phyloP scores from a whole-genome alignment of 1,284 basidiomycete genomes.

The Rhizoctonia solani region DNA sequence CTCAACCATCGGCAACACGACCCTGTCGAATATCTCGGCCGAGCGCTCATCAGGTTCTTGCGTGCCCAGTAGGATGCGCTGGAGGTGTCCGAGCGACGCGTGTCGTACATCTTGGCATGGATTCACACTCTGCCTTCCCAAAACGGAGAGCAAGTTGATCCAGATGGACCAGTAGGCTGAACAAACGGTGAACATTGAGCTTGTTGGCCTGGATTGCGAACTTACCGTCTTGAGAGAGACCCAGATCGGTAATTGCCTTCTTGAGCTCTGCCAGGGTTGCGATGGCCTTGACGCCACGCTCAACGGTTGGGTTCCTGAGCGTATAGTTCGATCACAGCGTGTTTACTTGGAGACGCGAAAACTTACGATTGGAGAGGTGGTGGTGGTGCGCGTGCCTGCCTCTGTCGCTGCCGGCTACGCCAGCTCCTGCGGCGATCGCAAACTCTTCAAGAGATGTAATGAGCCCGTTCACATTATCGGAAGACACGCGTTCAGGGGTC shows the following conservation, averaged over 20 bases:
- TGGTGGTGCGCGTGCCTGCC: slow-evolving; percentile 41
- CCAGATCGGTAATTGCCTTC: slow-evolving; percentile 61
- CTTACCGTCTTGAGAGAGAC: slow-evolving; percentile 57
- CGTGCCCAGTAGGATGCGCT: slow-evolving; percentile 84
- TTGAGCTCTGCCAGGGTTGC: slow-evolving; percentile 78
- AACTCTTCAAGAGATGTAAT: slow-evolving; percentile 87
- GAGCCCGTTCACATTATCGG: slow-evolving; percentile 84
- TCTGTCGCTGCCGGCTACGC: slow-evolving; percentile 58
- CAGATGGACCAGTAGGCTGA: slow-evolving; percentile 82
- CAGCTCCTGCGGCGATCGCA: slow-evolving; percentile 69
- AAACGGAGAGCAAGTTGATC: slow-evolving; percentile 76
- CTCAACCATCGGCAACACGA: slow-evolving; percentile 91
- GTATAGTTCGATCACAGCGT: slow-evolving; percentile 48
- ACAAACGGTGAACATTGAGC: slow-evolving; percentile 38
- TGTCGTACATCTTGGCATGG: slow-evolving; percentile 85
- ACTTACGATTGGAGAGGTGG: slow-evolving; percentile 44
- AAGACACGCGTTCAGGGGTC: slow-evolving; percentile 64
- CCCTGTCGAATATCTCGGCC: slow-evolving; percentile 77
- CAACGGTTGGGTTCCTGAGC: slow-evolving; percentile 70
- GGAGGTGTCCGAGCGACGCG: slow-evolving; percentile 80
- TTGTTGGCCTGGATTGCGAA: slow-evolving; percentile 39
- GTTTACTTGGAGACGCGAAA: slow-evolving; percentile 41
- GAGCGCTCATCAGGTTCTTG: slow-evolving; percentile 62
- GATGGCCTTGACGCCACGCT: slow-evolving; percentile 81
- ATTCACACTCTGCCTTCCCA: slow-evolving; percentile 86